Conservation (phyloP, 1,139 yeast genomes). For the Saccharomycopsis crataegensis region DNA sequence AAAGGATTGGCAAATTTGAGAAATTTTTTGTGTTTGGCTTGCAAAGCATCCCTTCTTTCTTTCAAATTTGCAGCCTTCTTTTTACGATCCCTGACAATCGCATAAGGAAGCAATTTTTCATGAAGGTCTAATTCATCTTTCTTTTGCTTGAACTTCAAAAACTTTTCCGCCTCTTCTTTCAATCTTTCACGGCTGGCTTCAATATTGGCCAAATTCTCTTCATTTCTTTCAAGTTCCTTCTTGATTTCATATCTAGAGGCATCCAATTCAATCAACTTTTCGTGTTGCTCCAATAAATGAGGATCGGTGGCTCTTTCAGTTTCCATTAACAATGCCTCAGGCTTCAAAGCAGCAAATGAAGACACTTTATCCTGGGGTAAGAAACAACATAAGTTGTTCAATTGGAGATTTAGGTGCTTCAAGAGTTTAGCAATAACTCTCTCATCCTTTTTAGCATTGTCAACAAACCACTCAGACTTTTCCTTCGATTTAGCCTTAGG, state of each 20-base stretch:
- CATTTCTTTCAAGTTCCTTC: slow-evolving; percentile 23
- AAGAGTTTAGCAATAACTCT: slow-evolving; percentile 40
- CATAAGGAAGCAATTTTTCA: slow-evolving; percentile 52
- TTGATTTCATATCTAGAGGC: slow-evolving; percentile 27
- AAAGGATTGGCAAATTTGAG: slow-evolving; percentile 29
- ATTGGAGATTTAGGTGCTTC: slow-evolving; percentile 59
- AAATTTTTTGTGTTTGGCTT: slow-evolving; percentile 31
- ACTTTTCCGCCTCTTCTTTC: slow-evolving; percentile 33
- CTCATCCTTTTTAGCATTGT: slow-evolving; percentile 40
- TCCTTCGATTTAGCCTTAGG: slow-evolving; percentile 34
- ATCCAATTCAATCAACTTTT: slow-evolving; percentile 48
- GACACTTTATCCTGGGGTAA: slow-evolving; percentile 94
- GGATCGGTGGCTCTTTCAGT: slow-evolving; percentile 75
- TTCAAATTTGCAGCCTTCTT: slow-evolving; percentile 36
- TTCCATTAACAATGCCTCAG: slow-evolving; percentile 66
- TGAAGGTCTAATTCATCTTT: slow-evolving; percentile 41
- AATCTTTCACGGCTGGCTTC: slow-evolving; percentile 30
- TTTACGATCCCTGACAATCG: slow-evolving; percentile 48
- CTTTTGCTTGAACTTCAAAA: slow-evolving; percentile 28
- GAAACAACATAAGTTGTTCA: slow-evolving; percentile 90
- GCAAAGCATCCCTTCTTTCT: slow-evolving; percentile 36
- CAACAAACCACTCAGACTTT: slow-evolving; percentile 55
- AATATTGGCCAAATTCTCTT: slow-evolving; percentile 22
- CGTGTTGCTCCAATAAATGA: slow-evolving; percentile 50
- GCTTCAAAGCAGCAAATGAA: slow-evolving; percentile 77